phyloP scores from a whole-genome alignment of 192 early-diverging fungal genomes.

The Rhizophlyctis rosea region DNA sequence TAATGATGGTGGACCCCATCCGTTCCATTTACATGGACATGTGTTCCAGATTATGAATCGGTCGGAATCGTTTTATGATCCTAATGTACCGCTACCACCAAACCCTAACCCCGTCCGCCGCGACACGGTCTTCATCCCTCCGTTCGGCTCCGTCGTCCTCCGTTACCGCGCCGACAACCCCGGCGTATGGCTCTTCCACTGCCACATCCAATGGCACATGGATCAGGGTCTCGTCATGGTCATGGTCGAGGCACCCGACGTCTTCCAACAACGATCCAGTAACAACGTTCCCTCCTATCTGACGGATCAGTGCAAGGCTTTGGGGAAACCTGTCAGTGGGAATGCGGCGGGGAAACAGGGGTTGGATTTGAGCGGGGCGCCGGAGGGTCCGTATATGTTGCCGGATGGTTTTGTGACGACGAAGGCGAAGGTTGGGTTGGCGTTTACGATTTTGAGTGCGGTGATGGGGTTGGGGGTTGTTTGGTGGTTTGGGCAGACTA shows the following conservation, averaged over 20 bases:
- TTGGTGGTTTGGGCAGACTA: conserved; percentile 62
- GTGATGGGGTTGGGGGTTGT: conserved; percentile 72
- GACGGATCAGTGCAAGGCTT: conserved; percentile 59
- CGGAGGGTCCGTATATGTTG: conserved; percentile 51
- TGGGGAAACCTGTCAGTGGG: conserved; percentile 56
- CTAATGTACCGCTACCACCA: conserved; percentile 30
- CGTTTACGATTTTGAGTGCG: conserved; percentile 66
- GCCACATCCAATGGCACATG: conserved; percentile 81
- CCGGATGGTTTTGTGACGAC: conserved; percentile 55
- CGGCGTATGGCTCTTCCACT: conserved; percentile 82
- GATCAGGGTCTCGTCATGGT: conserved; percentile 67
- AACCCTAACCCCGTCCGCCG: conserved; percentile 63
- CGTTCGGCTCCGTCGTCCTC: conserved; percentile 58
- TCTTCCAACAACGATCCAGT: conserved; percentile 51
- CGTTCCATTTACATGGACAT: conserved; percentile 85
- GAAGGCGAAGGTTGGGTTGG: conserved; percentile 70
- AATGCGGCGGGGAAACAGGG: conserved; percentile 74
- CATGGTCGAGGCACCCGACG: conserved; percentile 70
- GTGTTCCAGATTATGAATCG: conserved; percentile 74
- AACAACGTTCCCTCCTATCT: conserved; percentile 54
- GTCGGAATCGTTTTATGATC: conserved; percentile 55
- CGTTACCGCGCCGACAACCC: conserved; percentile 80
- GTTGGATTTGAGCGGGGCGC: conserved; percentile 55
- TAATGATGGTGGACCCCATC: conserved; percentile 68
- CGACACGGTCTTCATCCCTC: conserved; percentile 71